These are phyloP conservation scores for Hyphopichia fennica DNA, from an alignment of 1,139 yeast species.

Conservation along the genomic window DNA sequence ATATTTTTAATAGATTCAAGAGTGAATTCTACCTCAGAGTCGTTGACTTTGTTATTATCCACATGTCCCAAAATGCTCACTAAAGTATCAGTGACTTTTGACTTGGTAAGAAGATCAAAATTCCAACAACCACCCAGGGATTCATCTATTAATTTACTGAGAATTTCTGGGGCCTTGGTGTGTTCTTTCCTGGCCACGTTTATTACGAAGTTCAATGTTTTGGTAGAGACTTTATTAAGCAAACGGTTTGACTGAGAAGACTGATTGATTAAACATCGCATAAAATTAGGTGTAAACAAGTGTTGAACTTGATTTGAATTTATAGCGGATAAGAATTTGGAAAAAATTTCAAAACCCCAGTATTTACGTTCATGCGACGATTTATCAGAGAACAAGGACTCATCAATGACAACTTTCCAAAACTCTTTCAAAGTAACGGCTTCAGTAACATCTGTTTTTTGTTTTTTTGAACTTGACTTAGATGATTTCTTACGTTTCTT, in stretches of 20 bases:
- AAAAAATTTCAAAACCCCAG: conserved; percentile 80
- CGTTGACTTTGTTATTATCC: conserved; percentile 11
- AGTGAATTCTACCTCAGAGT: conserved; percentile 14
- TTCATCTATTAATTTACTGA: conserved; percentile 51
- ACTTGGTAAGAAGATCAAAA: conserved; percentile 77
- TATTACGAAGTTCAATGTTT: conserved; percentile 45
- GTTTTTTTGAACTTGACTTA: conserved; percentile 33
- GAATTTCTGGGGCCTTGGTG: conserved; percentile 46
- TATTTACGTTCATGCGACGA: conserved; percentile 85
- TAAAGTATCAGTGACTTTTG: conserved; percentile 64
- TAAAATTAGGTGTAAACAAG: conserved; percentile 67
- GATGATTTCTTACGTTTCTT: conserved; percentile 31
- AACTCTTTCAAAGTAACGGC: conserved; percentile 58
- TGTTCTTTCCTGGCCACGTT: conserved; percentile 36
- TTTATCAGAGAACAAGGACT: conserved; percentile 70
- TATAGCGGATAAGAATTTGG: conserved; percentile 38
- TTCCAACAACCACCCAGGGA: conserved; percentile 61
- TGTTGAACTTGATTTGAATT: conserved; percentile 31
- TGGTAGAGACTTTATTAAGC: conserved; percentile 65
- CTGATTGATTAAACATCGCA: conserved; percentile 79
- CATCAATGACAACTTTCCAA: conserved; percentile 81
- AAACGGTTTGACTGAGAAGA: conserved; percentile 64
- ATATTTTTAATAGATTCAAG: conserved; percentile 20
- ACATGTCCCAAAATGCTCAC: conserved; percentile 30
- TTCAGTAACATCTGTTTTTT: conserved; percentile 18